Percentiles rank a stretch among this genome's conserved stretches.
These are phyloP conservation scores for Hanseniaspora pseudoguilliermondii DNA, from an alignment of 805 yeast genomes.

Conservation along the genomic window DNA sequence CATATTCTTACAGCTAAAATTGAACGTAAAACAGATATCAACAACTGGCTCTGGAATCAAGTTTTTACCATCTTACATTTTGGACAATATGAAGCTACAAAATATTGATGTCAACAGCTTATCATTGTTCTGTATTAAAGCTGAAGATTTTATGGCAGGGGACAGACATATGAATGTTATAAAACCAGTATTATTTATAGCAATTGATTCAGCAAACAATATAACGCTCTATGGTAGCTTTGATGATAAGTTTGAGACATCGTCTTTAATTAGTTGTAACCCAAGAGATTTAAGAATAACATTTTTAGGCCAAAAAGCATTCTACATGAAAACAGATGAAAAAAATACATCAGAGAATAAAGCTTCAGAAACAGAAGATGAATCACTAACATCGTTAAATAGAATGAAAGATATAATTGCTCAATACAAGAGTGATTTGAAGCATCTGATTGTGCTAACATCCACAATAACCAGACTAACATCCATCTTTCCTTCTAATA, in stretches of 20 bases:
- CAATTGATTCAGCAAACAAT: constrained; percentile 1
- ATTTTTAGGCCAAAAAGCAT: constrained; percentile 8
- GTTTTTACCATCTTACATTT: constrained; percentile 6
- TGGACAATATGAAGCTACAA: constrained; percentile 19
- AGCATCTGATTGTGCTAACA: constrained; percentile 26
- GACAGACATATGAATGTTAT: neutral
- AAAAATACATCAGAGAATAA: neutral
- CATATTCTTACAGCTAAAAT: constrained; percentile 24
- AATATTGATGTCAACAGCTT: neutral
- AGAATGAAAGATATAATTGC: constrained; percentile 4
- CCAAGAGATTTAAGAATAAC: neutral
- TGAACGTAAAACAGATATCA: constrained; percentile 1
- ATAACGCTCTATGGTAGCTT: constrained; percentile 12
- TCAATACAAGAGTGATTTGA: constrained; percentile 23
- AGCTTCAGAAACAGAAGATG: neutral
- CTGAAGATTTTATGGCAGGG: neutral
- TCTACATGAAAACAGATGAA: neutral
- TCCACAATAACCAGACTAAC: constrained; percentile 27
- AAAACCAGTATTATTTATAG: constrained; percentile 3
- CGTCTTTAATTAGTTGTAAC: neutral
- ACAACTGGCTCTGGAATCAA: neutral
- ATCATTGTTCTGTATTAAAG: constrained; percentile 7
- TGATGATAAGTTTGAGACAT: constrained; percentile 8
- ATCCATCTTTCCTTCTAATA: constrained; percentile 24
- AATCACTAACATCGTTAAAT: constrained; percentile 1